Evolutionary conservation across 202 grass and related monocot genomes (phyloP).

Genomic region (Schoenoplectus tabernaemontani): DNA sequence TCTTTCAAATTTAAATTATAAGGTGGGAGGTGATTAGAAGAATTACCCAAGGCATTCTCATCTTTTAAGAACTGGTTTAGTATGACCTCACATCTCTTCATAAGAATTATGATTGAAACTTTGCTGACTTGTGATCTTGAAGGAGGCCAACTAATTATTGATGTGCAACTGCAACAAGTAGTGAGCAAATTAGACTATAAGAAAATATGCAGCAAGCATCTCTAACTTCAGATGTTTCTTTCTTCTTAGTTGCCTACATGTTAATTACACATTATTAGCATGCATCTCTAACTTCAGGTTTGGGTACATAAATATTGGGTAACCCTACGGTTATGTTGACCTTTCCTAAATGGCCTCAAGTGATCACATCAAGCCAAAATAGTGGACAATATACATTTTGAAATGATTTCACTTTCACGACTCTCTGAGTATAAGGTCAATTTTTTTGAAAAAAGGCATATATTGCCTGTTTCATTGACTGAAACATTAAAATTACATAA

Average conservation of each 20-base stretch:
- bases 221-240: neutral
- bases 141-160: slow-evolving; percentile 30
- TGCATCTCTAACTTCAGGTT: neutral
- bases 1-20: neutral
- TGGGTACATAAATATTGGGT: neutral
- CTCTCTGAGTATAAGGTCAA: neutral
- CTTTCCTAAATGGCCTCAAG: neutral
- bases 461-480: no score
- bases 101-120: slow-evolving; percentile 68
- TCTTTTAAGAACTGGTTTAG: slow-evolving; percentile 80
- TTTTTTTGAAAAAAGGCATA: no score
- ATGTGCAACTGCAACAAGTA: slow-evolving; percentile 50
- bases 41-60: slow-evolving; percentile 82
- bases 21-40: slow-evolving; percentile 5
- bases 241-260: neutral
- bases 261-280: neutral
- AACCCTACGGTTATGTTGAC: neutral
- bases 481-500: no score
- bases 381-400: neutral
- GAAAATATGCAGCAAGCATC: slow-evolving; percentile 19
- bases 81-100: slow-evolving; percentile 81
- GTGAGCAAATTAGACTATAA: slow-evolving; percentile 23
- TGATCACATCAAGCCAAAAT: neutral
- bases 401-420: neutral
- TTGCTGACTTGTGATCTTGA: slow-evolving; percentile 62